Base-by-base conservation (phyloP, 495 filamentous ascomycete species). In the Apodospora peruviana region DNA sequence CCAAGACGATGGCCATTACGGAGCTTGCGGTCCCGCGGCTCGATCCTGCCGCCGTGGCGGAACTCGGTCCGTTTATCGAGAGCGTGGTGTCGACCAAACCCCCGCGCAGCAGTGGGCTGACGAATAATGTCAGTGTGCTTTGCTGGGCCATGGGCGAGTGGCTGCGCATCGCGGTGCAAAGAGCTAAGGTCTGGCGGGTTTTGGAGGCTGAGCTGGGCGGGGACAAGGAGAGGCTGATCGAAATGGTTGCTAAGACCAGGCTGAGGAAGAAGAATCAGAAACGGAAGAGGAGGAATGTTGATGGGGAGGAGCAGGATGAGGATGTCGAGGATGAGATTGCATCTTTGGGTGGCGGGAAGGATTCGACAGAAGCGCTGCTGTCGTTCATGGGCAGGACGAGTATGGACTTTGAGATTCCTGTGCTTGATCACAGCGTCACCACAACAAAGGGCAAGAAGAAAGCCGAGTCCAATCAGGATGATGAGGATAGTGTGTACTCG, bases 141-240 rank as follows among this genome's bases (percentile, higher is more conserved):
- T 57, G 57, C 14, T 78, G 74, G 73, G 75, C 69, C 1, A 78
- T 79, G 77, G 66, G 66, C 21, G 70, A 77, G 51, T 80, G 77
- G 77, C 40, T 70, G 36, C 70, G 75, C 7, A 58, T 72, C 0
- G 70, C 74, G 17, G 59, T 61, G 21, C 58, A 62, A 39, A 46
- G 77, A 25, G 77, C 76, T 0, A 57, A 57, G 11, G 69, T 75
- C 12, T 80, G 75, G 77, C 56, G 59, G 32, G 58, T 63, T 1
- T 43, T 78, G 19, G 67, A 75, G 22, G 42, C 47, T 1, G 70
- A 79, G 37, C 52, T 77, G 7, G 55, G 20, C 0, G 53, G 55
- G 0, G 68, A 49, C 12, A 55, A 55, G 23, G 59, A 59, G 17
- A 47, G 38, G 32, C 10, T 72, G 7, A 36, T 35, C 10, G 56